Base-by-base conservation (phyloP, 768 basidiomycete species). In the Hericium erinaceus region DNA sequence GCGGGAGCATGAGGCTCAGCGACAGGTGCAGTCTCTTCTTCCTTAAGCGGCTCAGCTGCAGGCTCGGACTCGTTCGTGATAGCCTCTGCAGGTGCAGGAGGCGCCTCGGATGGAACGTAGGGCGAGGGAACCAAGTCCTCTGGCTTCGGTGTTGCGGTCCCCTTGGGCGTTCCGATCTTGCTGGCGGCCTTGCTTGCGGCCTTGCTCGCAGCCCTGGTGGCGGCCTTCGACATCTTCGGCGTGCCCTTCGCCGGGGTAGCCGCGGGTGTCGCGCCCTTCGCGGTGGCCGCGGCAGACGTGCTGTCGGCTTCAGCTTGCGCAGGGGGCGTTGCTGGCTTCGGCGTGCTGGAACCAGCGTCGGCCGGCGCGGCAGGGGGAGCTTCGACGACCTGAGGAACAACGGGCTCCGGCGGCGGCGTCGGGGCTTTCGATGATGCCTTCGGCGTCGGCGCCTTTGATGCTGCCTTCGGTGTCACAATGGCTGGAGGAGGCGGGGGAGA, bases 191-290 rank as follows among this genome's bases (percentile, higher is more conserved):
- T 63, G 57, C 61, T 63, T 1, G 48, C 44, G 4, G 39, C 55
- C 38, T 57, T 63, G 50, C 62, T 63, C 9, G 52, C 20, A 11
- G 51, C 60, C 44, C 48, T 58, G 39, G 55, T 61, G n/a, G n/a
- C 44, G 41, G 57, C 57, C 39, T 61, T 57, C 13, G 60, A 61
- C 33, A 3, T 48, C 52, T 59, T 61, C 40, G 61, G 55, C n/a
- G 24, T 28, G 28, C 13, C 52, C 51, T 52, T 63, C 10, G 52
- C 0, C 52, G 52, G 33, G 37, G 41, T 55, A n/a, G 22, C 40
- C 56, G 12, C 59, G 8, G 48, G 24, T 26, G 52, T n/a, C 20
- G 38, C 52, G 0, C 51, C 33, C 57, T 48, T 54, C 22, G 22
- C 22, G 22, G 22, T 22, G 22, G 22, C 22, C 8, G 28, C 28